Base-by-base conservation (phyloP, 2,329 filamentous ascomycete species). In the Aspergillus sp. region DNA sequence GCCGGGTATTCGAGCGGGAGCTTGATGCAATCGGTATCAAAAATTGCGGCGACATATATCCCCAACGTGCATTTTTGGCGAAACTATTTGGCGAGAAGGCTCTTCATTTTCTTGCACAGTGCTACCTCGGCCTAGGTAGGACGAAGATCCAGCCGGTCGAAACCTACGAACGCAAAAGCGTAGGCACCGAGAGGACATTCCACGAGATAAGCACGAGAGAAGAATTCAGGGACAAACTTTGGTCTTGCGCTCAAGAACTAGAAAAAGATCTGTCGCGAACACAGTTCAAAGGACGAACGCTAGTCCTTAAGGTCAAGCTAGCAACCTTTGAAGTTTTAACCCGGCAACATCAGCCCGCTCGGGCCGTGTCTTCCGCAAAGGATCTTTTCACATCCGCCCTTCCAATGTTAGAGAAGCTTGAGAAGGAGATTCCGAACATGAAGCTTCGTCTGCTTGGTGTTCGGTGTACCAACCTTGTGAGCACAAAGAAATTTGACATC, bases 111-210 rank as follows among this genome's bases (percentile, higher is more conserved):
- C 78, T 99, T 9, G 83, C 96, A 60, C 84, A 88, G 59, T 92
- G 89, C 67, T 89, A 96, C 65, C 82, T 98, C 0, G 95, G 95
- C 0, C 81, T 98, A 0, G 95, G 95, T 1, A 83, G 93, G 33
- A 98, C 93, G 0, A 85, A 84, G 42, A 84, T 98, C 4, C 89
- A 93, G 58, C 93, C 93, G 0, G 89, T 90, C 0, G 92, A 96
- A 66, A 91, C 93, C 56, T 91, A 92, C 64, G 91, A 96, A 70
- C 85, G 95, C 15, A 98, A 98, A 73, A 96, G 91, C 63, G 89
- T 98, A 1, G 93, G 95, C 17, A 97, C 93, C 0, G 95, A 99
- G 74, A 89, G 89, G 61, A 98, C 93, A 0, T 99, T 99, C 67
- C 80, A 83, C 40, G 93, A 97, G 49, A 86, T 96, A 68, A 85